Evolutionary conservation across 768 basidiomycete species (phyloP).

Genomic region (Termitomyces heimii): DNA sequence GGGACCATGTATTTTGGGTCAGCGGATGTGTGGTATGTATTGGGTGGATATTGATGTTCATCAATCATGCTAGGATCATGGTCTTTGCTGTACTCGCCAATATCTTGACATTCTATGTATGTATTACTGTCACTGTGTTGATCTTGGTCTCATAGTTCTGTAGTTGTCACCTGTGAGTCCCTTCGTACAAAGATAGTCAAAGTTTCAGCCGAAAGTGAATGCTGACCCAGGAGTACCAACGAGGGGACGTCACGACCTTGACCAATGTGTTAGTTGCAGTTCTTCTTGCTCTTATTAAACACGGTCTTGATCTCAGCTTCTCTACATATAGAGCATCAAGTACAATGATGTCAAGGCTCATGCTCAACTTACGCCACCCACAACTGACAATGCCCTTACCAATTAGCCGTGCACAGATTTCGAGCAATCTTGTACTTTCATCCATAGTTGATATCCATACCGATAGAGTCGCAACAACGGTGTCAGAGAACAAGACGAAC

Average conservation of each 20-base stretch:
- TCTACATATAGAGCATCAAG: slow-evolving; percentile 22
- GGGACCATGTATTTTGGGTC: neutral
- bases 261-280: slow-evolving; percentile 13
- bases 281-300: neutral
- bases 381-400: slow-evolving; percentile 4
- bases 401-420: neutral
- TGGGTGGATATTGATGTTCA: neutral
- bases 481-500: neutral
- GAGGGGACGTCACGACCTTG: slow-evolving; percentile 16
- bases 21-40: neutral
- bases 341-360: slow-evolving; percentile 24
- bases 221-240: slow-evolving; percentile 12
- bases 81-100: neutral
- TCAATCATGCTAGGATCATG: neutral
- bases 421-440: slow-evolving; percentile 10
- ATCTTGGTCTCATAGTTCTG: neutral
- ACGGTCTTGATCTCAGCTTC: neutral
- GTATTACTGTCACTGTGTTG: neutral
- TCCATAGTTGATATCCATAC: slow-evolving; percentile 14
- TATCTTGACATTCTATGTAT: neutral
- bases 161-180: slow-evolving; percentile 13
- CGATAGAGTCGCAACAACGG: neutral
- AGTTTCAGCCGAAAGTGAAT: neutral
- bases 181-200: neutral
- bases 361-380: slow-evolving; percentile 27